A percentile compares a stretch with the other conserved stretches of the same genome.
These are phyloP conservation scores for Aulographum hederae DNA, from an alignment of 2,329 filamentous ascomycete genomes.

Conservation along the genomic window DNA sequence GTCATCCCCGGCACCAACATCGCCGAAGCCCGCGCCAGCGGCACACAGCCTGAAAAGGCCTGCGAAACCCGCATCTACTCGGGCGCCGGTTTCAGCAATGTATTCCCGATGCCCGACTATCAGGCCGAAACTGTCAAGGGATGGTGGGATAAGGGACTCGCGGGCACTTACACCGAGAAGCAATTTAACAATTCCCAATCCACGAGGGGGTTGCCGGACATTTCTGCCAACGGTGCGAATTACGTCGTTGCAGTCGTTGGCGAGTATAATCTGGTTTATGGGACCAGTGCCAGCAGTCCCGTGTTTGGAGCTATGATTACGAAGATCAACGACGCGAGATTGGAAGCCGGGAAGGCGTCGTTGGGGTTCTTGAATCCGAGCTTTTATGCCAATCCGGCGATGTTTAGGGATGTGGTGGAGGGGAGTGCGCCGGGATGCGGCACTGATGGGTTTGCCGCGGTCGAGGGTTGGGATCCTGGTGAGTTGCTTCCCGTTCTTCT, in stretches of 20 bases:
- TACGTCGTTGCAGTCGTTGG: neutral
- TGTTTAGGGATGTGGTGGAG: conserved; percentile 1
- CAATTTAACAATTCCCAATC: neutral
- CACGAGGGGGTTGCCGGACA: neutral
- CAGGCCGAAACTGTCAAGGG: neutral
- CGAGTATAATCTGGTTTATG: neutral
- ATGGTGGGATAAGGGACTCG: neutral
- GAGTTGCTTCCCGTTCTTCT: neutral
- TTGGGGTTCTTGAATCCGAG: conserved; percentile 2
- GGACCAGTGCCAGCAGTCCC: neutral
- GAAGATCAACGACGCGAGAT: conserved; percentile 1
- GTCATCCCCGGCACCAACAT: conserved; percentile 2
- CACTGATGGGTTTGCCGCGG: neutral
- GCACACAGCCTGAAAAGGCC: neutral
- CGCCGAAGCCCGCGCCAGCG: too few species aligned
- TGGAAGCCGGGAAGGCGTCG: neutral
- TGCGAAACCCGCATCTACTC: neutral
- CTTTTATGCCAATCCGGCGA: neutral
- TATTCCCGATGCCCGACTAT: neutral
- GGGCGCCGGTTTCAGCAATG: conserved; percentile 1
- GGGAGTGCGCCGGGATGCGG: neutral
- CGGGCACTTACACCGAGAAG: neutral
- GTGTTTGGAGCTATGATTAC: conserved; percentile 1
- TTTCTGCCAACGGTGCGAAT: neutral
- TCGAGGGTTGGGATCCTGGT: neutral